Evolutionary conservation across 495 filamentous ascomycete species (phyloP), one percentile per base, ranked within the genome.

Genomic region (Schizothecium vesticola): DNA sequence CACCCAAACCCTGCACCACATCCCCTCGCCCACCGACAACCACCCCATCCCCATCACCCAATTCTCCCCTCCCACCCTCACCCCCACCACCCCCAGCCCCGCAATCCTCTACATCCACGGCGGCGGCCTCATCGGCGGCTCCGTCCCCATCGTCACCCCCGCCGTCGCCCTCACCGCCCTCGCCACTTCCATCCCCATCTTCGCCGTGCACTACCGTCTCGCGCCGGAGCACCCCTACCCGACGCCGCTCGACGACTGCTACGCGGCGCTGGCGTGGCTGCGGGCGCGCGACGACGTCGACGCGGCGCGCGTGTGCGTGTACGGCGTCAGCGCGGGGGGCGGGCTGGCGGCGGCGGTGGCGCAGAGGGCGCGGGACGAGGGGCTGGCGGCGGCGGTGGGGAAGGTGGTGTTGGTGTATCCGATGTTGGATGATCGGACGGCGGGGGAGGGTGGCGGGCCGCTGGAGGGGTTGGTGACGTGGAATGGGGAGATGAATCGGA

Each of bases 391-490:
- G 1, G 70, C 72, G n/a, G 31, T 81, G 3, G 71, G 67, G 1
- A 78, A 74, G 28, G 72, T 76, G 66, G 36, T 78, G 9, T 69
- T 83, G 7, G 43, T 74, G 4, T 81, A 77, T 62, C 80, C 80
- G 56, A 82, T 82, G 80, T 70, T 82, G 22, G 81, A 83, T 43
- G 80, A 83, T 66, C 67, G 78, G 23, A 77, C 77, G 3, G 23
- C 26, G 9, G 61, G 71, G 12, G 55, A 64, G 1, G 67, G 66
- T 10, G 73, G 75, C 6, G 61, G 75, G 12, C 74, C 77, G 25
- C 43, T 79, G 56, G 61, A 64, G 19, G 66, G 66, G 59, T 74
- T 69, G 26, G n/a, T 79, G 28, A 73, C 72, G 10, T 86, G 80
- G 81, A 75, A 69, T 2, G 67, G 64, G 10, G 65, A 70, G 16